Conservation (phyloP, 108 stramenopile species). For the Conticribra weissflogii region DNA sequence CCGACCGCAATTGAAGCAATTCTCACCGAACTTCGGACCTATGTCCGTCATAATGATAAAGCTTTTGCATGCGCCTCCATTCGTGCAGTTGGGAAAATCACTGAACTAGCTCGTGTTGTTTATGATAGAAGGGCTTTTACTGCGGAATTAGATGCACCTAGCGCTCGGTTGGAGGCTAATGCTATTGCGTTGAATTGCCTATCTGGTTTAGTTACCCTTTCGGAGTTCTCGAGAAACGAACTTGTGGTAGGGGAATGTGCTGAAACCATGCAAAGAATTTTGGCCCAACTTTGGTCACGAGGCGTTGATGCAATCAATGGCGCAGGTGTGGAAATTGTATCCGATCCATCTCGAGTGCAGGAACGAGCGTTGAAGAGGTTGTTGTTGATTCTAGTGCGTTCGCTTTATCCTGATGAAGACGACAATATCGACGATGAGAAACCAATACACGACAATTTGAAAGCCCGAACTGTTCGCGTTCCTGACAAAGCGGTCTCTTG, state of each 20-base stretch:
- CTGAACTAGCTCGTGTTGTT: constrained; percentile 78
- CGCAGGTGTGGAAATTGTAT: constrained; percentile 31
- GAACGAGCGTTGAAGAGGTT: constrained; percentile 61
- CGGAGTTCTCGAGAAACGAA: constrained; percentile 69
- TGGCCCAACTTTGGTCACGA: constrained; percentile 69
- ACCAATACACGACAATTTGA: constrained; percentile 26
- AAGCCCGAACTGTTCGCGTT: constrained; percentile 47
- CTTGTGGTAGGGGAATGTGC: constrained; percentile 92
- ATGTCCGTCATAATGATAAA: constrained; percentile 89
- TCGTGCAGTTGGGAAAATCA: constrained; percentile 89
- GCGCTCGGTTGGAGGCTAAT: constrained; percentile 68
- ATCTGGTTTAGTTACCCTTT: constrained; percentile 85
- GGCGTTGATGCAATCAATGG: not conserved
- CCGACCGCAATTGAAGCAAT: constrained; percentile 84
- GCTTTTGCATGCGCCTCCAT: constrained; percentile 90
- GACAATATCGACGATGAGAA: constrained; percentile 41
- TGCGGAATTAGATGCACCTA: constrained; percentile 38
- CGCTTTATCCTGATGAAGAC: constrained; percentile 53
- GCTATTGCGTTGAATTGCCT: constrained; percentile 80
- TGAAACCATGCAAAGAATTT: constrained; percentile 83
- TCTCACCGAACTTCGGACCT: constrained; percentile 91
- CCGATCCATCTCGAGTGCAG: constrained; percentile 75
- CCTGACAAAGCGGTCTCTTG: constrained; percentile 67
- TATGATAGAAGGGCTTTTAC: constrained; percentile 70
- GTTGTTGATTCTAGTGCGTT: constrained; percentile 71